A percentile compares a stretch with the other conserved stretches of the same genome.
phyloP scores from a whole-genome alignment of 2,329 filamentous ascomycete genomes.

The Fusarium subglutinans region DNA sequence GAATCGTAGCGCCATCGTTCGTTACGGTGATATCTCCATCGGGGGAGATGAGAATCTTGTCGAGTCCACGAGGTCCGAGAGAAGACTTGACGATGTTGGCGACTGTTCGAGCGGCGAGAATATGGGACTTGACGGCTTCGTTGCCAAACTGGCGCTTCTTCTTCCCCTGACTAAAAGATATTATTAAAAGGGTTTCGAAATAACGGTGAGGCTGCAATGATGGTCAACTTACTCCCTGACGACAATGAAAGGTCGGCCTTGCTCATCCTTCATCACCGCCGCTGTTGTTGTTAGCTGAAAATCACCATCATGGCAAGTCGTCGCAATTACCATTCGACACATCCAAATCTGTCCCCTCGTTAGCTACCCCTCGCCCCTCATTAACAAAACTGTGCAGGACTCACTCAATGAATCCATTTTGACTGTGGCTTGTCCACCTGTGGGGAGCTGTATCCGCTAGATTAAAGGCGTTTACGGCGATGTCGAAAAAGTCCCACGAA shows the following conservation, averaged over 20 bases:
- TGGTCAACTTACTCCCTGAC: conserved; percentile 85
- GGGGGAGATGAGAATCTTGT: conserved; percentile 98
- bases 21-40: conserved; percentile 99
- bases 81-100: conserved; percentile 98
- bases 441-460: conserved; percentile 42
- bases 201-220: background rate
- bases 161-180: conserved; percentile 79
- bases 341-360: conserved; percentile 73
- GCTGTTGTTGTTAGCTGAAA: conserved; percentile 54
- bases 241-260: conserved; percentile 96
- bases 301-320: conserved; percentile 10
- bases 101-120: conserved; percentile 94
- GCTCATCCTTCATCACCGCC: conserved; percentile 92
- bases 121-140: conserved; percentile 98
- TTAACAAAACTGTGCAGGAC: conserved; percentile 41
- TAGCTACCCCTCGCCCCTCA: conserved; percentile 47
- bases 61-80: conserved; percentile 91
- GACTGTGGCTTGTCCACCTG: conserved; percentile 41
- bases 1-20: conserved; percentile 97
- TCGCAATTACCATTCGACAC: conserved; percentile 76
- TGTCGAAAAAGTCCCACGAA: conserved; percentile 37
- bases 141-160: conserved; percentile 98
- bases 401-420: conserved; percentile 53
- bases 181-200: conserved; percentile 36
- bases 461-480: conserved; percentile 36